These are phyloP conservation scores for Ceratocystis lukuohia DNA, from an alignment of 2,329 filamentous ascomycete genomes.

Conservation along the genomic window DNA sequence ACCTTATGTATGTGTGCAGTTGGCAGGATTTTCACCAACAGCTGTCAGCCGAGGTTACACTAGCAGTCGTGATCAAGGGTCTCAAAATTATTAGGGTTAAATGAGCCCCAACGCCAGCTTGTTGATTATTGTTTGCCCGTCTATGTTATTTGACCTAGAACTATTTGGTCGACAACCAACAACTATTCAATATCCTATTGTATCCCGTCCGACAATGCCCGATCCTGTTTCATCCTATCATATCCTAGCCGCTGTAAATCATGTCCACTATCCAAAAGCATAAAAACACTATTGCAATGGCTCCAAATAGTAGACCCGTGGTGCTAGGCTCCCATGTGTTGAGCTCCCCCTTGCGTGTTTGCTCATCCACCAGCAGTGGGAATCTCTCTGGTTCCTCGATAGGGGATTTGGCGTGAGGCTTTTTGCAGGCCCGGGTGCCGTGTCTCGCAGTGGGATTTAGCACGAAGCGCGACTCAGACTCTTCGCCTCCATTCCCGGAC, in stretches of 20 bases:
- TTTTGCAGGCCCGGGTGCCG: neutral
- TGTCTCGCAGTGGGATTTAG: neutral
- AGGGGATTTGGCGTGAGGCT: neutral
- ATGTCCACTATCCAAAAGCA: conserved; percentile 10
- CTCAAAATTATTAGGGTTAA: neutral
- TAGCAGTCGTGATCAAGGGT: neutral
- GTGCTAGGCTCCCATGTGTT: conserved; percentile 4
- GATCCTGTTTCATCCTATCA: neutral
- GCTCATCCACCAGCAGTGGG: neutral
- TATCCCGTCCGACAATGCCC: neutral
- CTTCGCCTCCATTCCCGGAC: neutral
- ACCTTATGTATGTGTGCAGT: neutral
- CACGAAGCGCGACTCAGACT: neutral
- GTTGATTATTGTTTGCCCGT: neutral
- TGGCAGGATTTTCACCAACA: neutral
- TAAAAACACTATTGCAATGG: neutral
- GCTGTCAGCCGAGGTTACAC: neutral
- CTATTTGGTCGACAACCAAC: too few relatives aligned
- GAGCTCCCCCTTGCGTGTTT: neutral
- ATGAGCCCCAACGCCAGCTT: neutral
- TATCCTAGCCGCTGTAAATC: neutral
- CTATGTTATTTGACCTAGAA: too few relatives aligned
- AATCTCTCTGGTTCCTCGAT: neutral
- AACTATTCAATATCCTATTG: too few relatives aligned
- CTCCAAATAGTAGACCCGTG: neutral